Evolutionary conservation across 2,329 filamentous ascomycete species (phyloP).

Genomic region (Calonectria fujianensis): DNA sequence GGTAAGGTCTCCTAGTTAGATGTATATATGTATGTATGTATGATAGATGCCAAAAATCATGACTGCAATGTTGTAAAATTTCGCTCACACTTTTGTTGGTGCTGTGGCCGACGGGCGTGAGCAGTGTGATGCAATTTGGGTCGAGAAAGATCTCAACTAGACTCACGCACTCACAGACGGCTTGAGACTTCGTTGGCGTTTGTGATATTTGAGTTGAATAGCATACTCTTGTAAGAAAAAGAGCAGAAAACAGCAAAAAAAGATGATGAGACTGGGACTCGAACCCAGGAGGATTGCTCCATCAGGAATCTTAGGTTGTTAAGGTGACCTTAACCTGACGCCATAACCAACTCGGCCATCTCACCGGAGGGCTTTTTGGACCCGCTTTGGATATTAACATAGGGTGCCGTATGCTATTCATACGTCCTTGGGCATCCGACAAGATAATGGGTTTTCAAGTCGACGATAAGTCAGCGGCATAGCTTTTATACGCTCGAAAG

Average conservation of each 20-base stretch:
- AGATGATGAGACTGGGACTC: neutral
- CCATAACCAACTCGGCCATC: slow-evolving; percentile 1
- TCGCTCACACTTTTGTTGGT: too few relatives aligned
- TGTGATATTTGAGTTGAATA: neutral
- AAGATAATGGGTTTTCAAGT: too few relatives aligned
- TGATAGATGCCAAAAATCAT: neutral
- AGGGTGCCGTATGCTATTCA: neutral
- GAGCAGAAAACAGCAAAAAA: neutral
- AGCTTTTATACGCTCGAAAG: too few relatives aligned
- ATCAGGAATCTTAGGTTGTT: slow-evolving; percentile 1
- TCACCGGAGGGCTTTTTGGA: neutral
- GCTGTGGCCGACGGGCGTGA: too few relatives aligned
- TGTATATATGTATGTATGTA: neutral
- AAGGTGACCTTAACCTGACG: neutral
- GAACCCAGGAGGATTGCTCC: slow-evolving; percentile 1
- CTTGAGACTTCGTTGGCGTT: neutral
- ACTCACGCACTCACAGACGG: too few relatives aligned
- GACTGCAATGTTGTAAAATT: neutral
- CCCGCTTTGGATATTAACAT: neutral
- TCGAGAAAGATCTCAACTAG: too few relatives aligned
- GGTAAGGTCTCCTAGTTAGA: neutral
- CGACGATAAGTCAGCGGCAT: neutral
- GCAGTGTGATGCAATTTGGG: neutral
- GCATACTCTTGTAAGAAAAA: neutral
- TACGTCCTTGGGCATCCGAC: neutral